phyloP scores from a whole-genome alignment of 176 grass and related monocot species.

The Musa itinerans region DNA sequence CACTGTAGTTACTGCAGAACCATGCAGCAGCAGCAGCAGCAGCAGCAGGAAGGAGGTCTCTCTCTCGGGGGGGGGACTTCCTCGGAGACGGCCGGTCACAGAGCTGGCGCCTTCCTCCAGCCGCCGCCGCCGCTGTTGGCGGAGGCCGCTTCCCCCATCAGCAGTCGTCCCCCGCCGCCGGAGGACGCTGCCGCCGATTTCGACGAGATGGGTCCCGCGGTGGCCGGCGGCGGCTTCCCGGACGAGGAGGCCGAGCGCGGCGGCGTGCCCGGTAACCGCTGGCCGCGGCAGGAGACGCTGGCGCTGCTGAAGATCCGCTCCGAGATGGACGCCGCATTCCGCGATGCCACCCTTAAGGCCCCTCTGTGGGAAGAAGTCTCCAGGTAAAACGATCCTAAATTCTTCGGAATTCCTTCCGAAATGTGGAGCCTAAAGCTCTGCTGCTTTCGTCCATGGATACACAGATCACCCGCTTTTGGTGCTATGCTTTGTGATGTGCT shows the following conservation, averaged over 20 bases:
- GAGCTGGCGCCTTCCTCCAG: background rate
- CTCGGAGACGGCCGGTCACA: conserved; percentile 18
- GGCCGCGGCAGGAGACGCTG: conserved; percentile 78
- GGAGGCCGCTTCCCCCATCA: conserved; percentile 79
- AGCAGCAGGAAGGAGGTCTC: conserved; percentile 6
- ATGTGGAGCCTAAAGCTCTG: conserved; percentile 2
- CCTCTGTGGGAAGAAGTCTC: conserved; percentile 98
- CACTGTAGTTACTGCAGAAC: background rate
- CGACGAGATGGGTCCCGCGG: conserved; percentile 35
- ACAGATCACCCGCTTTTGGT: background rate
- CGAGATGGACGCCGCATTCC: conserved; percentile 90
- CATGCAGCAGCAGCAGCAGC: background rate
- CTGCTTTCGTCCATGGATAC: conserved; percentile 17
- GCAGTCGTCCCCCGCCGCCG: conserved; percentile 39
- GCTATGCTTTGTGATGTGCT: background rate
- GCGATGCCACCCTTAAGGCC: conserved; percentile 81
- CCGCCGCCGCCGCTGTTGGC: conserved; percentile 28
- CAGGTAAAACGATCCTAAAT: conserved; percentile 38
- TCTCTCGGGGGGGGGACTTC: conserved; percentile 69
- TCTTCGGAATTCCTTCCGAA: background rate
- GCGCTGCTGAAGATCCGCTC: conserved; percentile 96
- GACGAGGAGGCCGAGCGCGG: conserved; percentile 32
- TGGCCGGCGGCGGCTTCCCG: conserved; percentile 16
- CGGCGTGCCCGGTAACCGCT: background rate
- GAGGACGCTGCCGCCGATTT: conserved; percentile 11